A percentile compares a stretch with the other conserved stretches of the same genome.
Evolutionary conservation across 495 filamentous ascomycete genomes (phyloP).

Genomic region (Delitschia confertaspora): DNA sequence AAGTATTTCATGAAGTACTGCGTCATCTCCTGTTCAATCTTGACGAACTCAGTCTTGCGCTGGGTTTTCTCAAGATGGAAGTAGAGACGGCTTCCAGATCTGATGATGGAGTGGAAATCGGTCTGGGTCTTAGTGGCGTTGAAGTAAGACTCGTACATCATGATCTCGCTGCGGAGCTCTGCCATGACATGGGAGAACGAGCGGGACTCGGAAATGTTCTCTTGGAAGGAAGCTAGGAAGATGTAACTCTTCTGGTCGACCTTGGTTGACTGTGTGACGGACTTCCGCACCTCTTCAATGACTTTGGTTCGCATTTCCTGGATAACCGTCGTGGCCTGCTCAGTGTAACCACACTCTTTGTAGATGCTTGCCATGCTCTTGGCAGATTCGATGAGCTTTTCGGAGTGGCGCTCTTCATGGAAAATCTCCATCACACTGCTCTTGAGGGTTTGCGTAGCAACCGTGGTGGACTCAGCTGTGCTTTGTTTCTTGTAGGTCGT

Average conservation of each 20-base stretch:
- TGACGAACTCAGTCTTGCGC: slow-evolving; percentile 29
- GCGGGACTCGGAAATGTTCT: slow-evolving; percentile 31
- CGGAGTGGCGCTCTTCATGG: slow-evolving; percentile 29
- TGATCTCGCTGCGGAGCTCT: slow-evolving; percentile 47
- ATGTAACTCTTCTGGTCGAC: slow-evolving; percentile 42
- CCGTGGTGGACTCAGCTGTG: slow-evolving; percentile 17
- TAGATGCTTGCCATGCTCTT: slow-evolving; percentile 42
- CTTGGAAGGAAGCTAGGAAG: slow-evolving; percentile 54
- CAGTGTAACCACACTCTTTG: slow-evolving; percentile 42
- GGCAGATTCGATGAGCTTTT: slow-evolving; percentile 21
- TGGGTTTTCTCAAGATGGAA: slow-evolving; percentile 38
- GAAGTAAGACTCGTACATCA: slow-evolving; percentile 51
- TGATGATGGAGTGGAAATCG: slow-evolving; percentile 15
- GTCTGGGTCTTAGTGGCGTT: slow-evolving; percentile 25
- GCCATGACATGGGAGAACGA: slow-evolving; percentile 49
- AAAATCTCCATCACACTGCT: slow-evolving; percentile 42
- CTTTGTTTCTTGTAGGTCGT: slow-evolving; percentile 23
- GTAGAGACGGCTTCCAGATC: slow-evolving; percentile 43
- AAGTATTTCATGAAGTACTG: slow-evolving; percentile 47
- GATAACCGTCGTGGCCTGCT: slow-evolving; percentile 47
- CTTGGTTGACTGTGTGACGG: slow-evolving; percentile 32
- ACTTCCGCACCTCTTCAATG: slow-evolving; percentile 36
- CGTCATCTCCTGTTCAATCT: slow-evolving; percentile 46
- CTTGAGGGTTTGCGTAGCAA: slow-evolving; percentile 12
- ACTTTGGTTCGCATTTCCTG: slow-evolving; percentile 49